Conservation (phyloP, 805 yeast species). For the Wickerhamiella sorbophila region DNA sequence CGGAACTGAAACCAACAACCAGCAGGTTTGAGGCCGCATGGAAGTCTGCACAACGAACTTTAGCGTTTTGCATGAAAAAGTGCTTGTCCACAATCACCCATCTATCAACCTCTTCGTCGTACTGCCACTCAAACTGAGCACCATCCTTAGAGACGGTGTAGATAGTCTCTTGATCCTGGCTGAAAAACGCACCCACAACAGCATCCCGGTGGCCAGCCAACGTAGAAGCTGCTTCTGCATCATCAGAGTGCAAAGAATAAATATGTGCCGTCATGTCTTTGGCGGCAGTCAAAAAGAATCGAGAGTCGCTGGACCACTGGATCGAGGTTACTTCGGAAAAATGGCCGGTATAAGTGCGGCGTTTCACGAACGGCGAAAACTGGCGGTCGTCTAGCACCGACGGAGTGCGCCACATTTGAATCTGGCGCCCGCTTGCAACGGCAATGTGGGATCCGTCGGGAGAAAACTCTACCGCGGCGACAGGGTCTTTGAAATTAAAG, state of each 20-base stretch:
- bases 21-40: slow-evolving; percentile 56
- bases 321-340: slow-evolving; percentile 64
- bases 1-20: slow-evolving; percentile 80
- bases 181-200: slow-evolving; percentile 77
- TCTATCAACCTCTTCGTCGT: slow-evolving; percentile 29
- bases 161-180: slow-evolving; percentile 73
- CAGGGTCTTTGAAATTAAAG: slow-evolving; percentile 77
- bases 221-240: slow-evolving; percentile 64
- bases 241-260: slow-evolving; percentile 59
- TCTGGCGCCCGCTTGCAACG: slow-evolving; percentile 61
- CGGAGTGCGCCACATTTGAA: slow-evolving; percentile 93
- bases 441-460: slow-evolving; percentile 86
- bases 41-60: slow-evolving; percentile 70
- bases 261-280: slow-evolving; percentile 82
- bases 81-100: slow-evolving; percentile 80
- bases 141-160: slow-evolving; percentile 92
- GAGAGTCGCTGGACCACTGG: slow-evolving; percentile 82
- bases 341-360: slow-evolving; percentile 85
- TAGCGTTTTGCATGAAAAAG: slow-evolving; percentile 54
- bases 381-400: slow-evolving; percentile 67
- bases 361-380: slow-evolving; percentile 90
- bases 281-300: slow-evolving; percentile 74
- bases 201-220: slow-evolving; percentile 88
- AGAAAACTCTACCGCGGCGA: slow-evolving; percentile 62
- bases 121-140: slow-evolving; percentile 86